phyloP scores from a whole-genome alignment of 345 rosid species.

The Boechera divaricarpa region DNA sequence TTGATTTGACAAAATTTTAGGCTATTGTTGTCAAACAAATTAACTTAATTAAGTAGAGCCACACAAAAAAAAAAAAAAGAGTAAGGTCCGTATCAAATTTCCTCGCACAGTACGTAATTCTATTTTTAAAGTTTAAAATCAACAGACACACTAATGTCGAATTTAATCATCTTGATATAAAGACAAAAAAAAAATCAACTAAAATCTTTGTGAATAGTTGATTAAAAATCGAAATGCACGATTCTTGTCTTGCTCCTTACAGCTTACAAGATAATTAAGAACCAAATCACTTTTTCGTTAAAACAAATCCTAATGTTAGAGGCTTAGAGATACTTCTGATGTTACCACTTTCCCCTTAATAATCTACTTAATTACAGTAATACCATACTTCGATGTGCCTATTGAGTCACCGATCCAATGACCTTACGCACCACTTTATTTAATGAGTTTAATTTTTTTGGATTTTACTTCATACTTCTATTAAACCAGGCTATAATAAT shows the following conservation, averaged over 20 bases:
- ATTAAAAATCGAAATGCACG: conserved; percentile 24
- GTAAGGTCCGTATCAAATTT: conserved; percentile 26
- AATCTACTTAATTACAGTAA: conserved; percentile 22
- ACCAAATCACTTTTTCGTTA: conserved; percentile 18
- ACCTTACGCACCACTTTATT: background rate
- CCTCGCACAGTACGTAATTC: conserved; percentile 13
- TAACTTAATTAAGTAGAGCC: conserved; percentile 16
- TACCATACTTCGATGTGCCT: conserved; percentile 5
- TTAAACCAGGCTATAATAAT: background rate
- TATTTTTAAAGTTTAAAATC: conserved; percentile 15
- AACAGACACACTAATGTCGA: background rate
- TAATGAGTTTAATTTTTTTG: background rate
- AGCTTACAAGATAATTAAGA: conserved; percentile 36
- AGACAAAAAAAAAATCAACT: background rate
- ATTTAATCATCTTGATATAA: background rate
- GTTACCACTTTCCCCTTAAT: conserved; percentile 3
- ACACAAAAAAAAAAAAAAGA: background rate
- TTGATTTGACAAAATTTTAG: conserved; percentile 26
- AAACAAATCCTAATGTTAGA: conserved; percentile 27
- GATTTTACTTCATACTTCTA: background rate
- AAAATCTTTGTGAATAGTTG: conserved; percentile 14
- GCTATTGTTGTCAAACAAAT: conserved; percentile 9
- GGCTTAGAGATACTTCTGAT: conserved; percentile 1
- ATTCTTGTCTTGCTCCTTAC: conserved; percentile 43
- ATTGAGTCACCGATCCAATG: background rate